Conservation (phyloP, 495 filamentous ascomycete genomes). For the Venustampulla echinocandica region DNA sequence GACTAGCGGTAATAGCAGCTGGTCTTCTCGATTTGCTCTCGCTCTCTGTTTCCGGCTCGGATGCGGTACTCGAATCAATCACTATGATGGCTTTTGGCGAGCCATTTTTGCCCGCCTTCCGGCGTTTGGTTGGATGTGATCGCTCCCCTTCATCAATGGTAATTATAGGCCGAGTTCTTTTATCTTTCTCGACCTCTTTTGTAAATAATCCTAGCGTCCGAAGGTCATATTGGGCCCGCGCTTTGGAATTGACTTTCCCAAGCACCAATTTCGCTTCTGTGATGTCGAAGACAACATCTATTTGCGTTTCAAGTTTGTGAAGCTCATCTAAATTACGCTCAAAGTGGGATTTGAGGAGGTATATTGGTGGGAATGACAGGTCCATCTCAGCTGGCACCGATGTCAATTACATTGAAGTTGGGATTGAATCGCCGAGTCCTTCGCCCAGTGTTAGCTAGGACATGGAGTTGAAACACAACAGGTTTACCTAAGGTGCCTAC, state of each 20-base stretch:
- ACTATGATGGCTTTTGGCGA: constrained; percentile 11
- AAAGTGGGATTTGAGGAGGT: constrained; percentile 65
- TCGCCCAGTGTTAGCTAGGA: neutral
- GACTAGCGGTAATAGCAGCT: neutral
- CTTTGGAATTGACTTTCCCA: constrained; percentile 57
- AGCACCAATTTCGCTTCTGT: constrained; percentile 66
- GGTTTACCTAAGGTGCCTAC: no score
- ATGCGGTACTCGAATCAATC: constrained; percentile 31
- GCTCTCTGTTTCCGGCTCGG: constrained; percentile 22
- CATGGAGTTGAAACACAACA: neutral
- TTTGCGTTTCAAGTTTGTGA: constrained; percentile 52
- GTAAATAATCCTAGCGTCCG: constrained; percentile 48
- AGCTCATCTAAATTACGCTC: constrained; percentile 38
- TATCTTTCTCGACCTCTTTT: constrained; percentile 6
- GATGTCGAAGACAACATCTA: constrained; percentile 64
- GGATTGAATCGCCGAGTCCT: no score
- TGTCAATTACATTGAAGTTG: no score
- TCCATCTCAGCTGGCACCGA: no score
- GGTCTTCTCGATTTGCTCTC: neutral
- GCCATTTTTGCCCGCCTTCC: constrained; percentile 7
- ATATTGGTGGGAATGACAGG: constrained; percentile 53
- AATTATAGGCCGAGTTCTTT: neutral
- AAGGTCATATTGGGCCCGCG: constrained; percentile 70
- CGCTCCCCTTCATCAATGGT: neutral
- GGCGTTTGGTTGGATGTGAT: constrained; percentile 6